A percentile compares a stretch with the other conserved stretches of the same genome.
These are phyloP conservation scores for Silene coronaria DNA, from an alignment of 179 eudicot genomes.

Conservation along the genomic window DNA sequence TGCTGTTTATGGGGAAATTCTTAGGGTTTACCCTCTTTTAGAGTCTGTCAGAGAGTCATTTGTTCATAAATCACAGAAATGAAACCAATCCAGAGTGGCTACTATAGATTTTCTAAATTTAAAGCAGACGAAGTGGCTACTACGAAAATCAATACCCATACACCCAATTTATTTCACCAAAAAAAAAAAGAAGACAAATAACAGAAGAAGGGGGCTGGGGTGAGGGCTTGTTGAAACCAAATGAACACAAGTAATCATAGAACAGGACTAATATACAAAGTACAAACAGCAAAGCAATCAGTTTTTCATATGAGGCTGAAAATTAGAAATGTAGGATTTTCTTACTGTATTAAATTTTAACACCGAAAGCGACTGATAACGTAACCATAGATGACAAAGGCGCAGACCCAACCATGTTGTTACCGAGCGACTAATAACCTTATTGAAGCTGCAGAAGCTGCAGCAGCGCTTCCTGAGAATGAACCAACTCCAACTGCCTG, in stretches of 20 bases:
- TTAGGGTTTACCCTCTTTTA: background rate
- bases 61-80: background rate
- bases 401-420: conserved; percentile 67
- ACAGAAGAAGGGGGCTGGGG: background rate
- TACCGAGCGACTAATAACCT: conserved; percentile 55
- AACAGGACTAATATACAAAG: background rate
- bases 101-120: background rate
- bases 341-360: conserved; percentile 65
- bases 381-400: conserved; percentile 80
- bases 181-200: background rate
- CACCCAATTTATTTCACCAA: too few relatives aligned
- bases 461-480: conserved; percentile 76
- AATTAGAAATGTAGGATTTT: background rate
- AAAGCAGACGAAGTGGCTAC: background rate
- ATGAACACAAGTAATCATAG: background rate
- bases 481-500: conserved; percentile 97
- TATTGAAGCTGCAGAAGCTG: conserved; percentile 97
- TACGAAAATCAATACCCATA: too few relatives aligned
- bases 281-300: background rate
- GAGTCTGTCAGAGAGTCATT: background rate
- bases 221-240: background rate
- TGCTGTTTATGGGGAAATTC: too few relatives aligned
- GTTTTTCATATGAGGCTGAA: background rate
- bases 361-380: conserved; percentile 79
- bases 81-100: background rate